These are phyloP conservation scores for Eucalyptus viminalis DNA, from an alignment of 345 rosid genomes.

Conservation along the genomic window DNA sequence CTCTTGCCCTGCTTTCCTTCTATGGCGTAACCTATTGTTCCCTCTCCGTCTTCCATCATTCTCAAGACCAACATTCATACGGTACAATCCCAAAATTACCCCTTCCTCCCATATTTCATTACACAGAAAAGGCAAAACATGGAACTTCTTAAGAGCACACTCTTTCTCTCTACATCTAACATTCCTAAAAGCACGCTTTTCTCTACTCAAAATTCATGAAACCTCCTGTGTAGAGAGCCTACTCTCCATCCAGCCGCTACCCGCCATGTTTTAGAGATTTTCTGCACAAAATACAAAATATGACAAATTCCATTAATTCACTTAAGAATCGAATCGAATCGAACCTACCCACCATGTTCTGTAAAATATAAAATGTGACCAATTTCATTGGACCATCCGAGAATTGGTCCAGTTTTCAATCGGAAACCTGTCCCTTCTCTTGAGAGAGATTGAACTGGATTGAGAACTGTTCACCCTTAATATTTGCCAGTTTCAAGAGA, in stretches of 20 bases:
- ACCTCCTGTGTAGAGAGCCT: neutral
- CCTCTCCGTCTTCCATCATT: constrained; percentile 17
- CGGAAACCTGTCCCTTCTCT: accelerated
- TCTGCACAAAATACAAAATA: constrained; percentile 68
- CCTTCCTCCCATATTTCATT: neutral
- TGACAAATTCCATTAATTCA: neutral
- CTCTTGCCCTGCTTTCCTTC: constrained; percentile 14
- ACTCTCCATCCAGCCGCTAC: constrained; percentile 20
- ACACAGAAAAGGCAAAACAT: neutral
- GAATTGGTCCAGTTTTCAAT: too few species aligned
- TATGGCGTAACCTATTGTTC: constrained; percentile 6
- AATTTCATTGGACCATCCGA: neutral
- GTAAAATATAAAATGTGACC: constrained; percentile 58
- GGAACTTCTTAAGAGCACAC: too few species aligned
- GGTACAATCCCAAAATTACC: neutral
- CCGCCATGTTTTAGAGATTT: constrained; percentile 80
- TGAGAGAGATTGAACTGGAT: too few species aligned
- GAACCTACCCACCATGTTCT: constrained; percentile 49
- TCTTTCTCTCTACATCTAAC: neutral
- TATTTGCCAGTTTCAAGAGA: neutral
- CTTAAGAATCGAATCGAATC: accelerated
- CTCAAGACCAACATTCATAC: constrained; percentile 13
- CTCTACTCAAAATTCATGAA: neutral
- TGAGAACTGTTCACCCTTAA: accelerated
- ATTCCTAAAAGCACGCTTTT: neutral